phyloP scores from a whole-genome alignment of 345 rosid genomes.

The Stellera chamaejasme region DNA sequence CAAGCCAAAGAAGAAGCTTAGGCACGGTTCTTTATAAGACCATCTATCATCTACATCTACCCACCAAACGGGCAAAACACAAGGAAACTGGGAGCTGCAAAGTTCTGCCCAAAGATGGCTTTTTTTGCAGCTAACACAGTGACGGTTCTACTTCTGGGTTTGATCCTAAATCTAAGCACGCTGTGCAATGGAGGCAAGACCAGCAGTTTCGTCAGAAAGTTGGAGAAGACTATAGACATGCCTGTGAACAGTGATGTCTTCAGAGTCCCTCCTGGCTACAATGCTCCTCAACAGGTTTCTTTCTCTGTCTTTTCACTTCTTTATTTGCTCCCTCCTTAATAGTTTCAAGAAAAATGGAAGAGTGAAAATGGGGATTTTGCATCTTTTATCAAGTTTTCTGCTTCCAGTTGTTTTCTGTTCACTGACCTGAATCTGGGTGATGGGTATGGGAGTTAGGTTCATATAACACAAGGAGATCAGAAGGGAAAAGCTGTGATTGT shows the following conservation, averaged over 20 bases:
- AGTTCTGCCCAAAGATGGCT: slow-evolving; percentile 16
- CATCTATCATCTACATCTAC: no score
- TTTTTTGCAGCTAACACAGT: neutral
- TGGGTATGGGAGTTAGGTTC: slow-evolving; percentile 22
- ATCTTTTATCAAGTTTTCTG: neutral
- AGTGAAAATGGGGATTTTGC: neutral
- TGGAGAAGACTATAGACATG: slow-evolving; percentile 41
- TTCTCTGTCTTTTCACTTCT: neutral
- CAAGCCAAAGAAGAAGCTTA: no score
- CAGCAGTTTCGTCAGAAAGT: slow-evolving; percentile 36
- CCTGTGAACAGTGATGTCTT: slow-evolving; percentile 59
- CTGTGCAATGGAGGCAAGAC: slow-evolving; percentile 47
- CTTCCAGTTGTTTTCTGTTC: neutral
- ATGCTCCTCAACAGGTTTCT: slow-evolving; percentile 67
- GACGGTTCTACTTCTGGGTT: slow-evolving; percentile 15
- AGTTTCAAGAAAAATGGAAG: no score
- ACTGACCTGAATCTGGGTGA: neutral
- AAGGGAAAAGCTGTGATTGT: slow-evolving; percentile 46
- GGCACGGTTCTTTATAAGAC: no score
- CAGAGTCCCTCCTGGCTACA: slow-evolving; percentile 43
- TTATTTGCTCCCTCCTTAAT: neutral
- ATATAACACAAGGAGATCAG: slow-evolving; percentile 52
- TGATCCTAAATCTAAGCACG: slow-evolving; percentile 23
- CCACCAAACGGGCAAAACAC: no score
- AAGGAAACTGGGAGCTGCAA: neutral